Evolutionary conservation across 2,329 filamentous ascomycete genomes (phyloP).

Genomic region (Hymenoscyphus scutula): DNA sequence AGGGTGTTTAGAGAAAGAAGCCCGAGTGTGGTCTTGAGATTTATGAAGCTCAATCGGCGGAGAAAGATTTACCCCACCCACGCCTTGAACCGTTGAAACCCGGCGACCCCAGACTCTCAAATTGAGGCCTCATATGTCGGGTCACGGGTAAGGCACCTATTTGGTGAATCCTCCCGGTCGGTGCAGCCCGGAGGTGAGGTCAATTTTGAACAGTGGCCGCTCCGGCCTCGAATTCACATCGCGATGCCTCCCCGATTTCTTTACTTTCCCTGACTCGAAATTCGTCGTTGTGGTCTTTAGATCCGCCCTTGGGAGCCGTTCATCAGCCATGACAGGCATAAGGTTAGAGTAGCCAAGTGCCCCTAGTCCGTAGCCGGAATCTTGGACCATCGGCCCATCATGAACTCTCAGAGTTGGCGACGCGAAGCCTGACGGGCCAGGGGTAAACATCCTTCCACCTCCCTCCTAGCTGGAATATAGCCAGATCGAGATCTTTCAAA

Average conservation of each 20-base stretch:
- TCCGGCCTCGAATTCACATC: background rate
- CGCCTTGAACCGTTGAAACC: background rate
- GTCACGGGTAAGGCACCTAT: background rate
- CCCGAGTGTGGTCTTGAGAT: background rate
- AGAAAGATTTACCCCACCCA: conserved; percentile 5
- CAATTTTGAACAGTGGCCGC: background rate
- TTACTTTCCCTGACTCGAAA: background rate
- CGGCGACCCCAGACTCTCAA: background rate
- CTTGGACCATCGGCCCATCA: no score
- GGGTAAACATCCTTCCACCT: background rate
- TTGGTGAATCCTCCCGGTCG: fast-evolving
- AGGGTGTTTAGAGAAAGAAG: background rate
- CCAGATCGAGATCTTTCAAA: conserved; percentile 14
- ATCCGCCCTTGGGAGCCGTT: background rate
- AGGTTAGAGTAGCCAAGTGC: no score
- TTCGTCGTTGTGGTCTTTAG: background rate
- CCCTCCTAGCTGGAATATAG: conserved; percentile 2
- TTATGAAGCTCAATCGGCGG: background rate
- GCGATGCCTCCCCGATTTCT: background rate
- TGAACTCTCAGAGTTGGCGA: no score
- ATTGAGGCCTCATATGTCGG: background rate
- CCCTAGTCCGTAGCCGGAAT: no score
- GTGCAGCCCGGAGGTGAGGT: no score
- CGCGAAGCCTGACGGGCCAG: background rate
- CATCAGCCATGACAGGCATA: background rate